Conservation (phyloP, 1,284 basidiomycete genomes). For the Coniferiporia weirii region DNA sequence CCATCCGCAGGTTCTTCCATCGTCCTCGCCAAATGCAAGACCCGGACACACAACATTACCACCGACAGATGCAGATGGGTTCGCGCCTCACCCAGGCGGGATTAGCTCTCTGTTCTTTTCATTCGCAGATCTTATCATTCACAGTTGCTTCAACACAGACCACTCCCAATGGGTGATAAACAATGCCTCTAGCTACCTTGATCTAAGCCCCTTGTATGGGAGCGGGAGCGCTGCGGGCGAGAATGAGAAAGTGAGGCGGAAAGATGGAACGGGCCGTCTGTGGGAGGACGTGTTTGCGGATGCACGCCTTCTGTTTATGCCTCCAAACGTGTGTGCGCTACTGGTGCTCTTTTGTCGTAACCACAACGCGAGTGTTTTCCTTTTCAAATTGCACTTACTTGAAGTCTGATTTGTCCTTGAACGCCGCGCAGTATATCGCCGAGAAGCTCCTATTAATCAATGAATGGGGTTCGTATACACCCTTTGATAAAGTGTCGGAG, state of each 20-base stretch:
- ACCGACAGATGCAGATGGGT: conserved; percentile 13
- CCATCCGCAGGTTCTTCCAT: conserved; percentile 44
- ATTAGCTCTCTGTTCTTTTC: conserved; percentile 71
- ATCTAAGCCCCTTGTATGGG: conserved; percentile 74
- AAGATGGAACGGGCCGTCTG: conserved; percentile 61
- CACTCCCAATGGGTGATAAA: conserved; percentile 53
- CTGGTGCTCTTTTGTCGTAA: conserved; percentile 79
- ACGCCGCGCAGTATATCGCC: conserved; percentile 62
- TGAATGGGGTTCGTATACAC: conserved; percentile 54
- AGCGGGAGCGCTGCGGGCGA: conserved; percentile 55
- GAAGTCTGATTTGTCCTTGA: neutral
- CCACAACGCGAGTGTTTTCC: conserved; percentile 64
- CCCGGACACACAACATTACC: conserved; percentile 12
- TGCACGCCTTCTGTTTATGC: conserved; percentile 63
- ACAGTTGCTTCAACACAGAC: conserved; percentile 67
- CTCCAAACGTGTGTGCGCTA: conserved; percentile 68
- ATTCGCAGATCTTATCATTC: conserved; percentile 74
- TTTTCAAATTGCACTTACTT: neutral
- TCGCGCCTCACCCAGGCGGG: conserved; percentile 29
- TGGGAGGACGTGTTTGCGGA: conserved; percentile 70
- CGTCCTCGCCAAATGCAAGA: conserved; percentile 4
- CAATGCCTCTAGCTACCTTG: conserved; percentile 69
- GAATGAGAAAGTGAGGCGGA: conserved; percentile 64
- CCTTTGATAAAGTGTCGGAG: conserved; percentile 39
- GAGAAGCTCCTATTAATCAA: conserved; percentile 74